phyloP scores from a whole-genome alignment of 2,329 filamentous ascomycete genomes.

The Domatiomyces catenatus region DNA sequence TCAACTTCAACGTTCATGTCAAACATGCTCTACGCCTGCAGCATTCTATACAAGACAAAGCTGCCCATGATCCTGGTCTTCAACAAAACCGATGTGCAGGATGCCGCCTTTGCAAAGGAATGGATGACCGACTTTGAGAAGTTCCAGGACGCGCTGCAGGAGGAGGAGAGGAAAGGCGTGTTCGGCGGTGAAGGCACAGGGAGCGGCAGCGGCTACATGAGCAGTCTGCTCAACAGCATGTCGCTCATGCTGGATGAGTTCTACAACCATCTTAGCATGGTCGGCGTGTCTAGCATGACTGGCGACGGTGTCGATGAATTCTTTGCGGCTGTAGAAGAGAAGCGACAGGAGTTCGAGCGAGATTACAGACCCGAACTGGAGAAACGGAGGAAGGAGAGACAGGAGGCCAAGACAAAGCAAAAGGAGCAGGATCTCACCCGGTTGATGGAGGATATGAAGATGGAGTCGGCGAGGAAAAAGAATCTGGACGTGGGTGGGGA shows the following conservation, averaged over 20 bases:
- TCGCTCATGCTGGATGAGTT: slow-evolving; percentile 95
- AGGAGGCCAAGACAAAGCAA: slow-evolving; percentile 54
- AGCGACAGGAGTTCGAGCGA: slow-evolving; percentile 70
- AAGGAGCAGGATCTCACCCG: slow-evolving; percentile 73
- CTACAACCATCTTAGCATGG: slow-evolving; percentile 82
- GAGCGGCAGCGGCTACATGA: slow-evolving; percentile 87
- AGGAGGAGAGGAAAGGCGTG: slow-evolving; percentile 63
- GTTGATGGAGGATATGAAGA: slow-evolving; percentile 85
- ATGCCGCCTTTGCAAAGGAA: slow-evolving; percentile 80
- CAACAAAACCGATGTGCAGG: slow-evolving; percentile 95
- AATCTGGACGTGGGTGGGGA: slow-evolving; percentile 25
- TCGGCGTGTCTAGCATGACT: slow-evolving; percentile 84
- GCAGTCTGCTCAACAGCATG: slow-evolving; percentile 90
- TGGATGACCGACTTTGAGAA: slow-evolving; percentile 99
- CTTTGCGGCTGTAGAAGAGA: slow-evolving; percentile 74
- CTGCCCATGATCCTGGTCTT: slow-evolving; percentile 97
- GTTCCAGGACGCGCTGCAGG: slow-evolving; percentile 71
- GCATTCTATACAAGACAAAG: slow-evolving; percentile 96
- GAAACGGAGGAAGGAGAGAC: slow-evolving; percentile 56
- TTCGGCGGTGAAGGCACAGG: slow-evolving; percentile 60
- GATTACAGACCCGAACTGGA: slow-evolving; percentile 92
- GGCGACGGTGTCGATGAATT: slow-evolving; percentile 87
- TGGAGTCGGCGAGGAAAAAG: slow-evolving; percentile 24
- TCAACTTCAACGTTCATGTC: slow-evolving; percentile 98
- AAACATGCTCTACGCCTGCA: slow-evolving; percentile 99